Evolutionary conservation across 2,329 filamentous ascomycete species (phyloP).

Genomic region (Grosmannia serpens): DNA sequence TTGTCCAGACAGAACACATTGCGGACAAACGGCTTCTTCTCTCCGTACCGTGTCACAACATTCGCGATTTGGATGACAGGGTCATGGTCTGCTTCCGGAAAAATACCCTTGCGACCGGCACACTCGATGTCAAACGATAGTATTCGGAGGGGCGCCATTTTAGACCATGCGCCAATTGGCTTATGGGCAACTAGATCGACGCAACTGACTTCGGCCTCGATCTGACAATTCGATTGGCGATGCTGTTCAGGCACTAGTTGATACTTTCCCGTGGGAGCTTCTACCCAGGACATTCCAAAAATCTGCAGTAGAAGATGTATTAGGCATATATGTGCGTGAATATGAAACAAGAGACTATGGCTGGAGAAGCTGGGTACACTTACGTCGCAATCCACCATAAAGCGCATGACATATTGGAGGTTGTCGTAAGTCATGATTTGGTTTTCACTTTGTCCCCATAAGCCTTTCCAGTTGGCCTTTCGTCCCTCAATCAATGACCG

Average conservation of each 20-base stretch:
- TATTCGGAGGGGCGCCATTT: conserved; percentile 88
- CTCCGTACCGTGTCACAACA: conserved; percentile 86
- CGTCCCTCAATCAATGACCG: conserved; percentile 64
- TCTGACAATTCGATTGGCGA: conserved; percentile 87
- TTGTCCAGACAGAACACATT: conserved; percentile 95
- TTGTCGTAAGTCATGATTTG: conserved; percentile 89
- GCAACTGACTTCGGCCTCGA: conserved; percentile 81
- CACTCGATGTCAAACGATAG: conserved; percentile 98
- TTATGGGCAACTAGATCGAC: conserved; percentile 75
- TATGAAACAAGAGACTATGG: neutral
- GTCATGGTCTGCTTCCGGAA: conserved; percentile 83
- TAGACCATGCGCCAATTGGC: conserved; percentile 88
- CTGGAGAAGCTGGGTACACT: neutral
- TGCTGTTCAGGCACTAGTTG: conserved; percentile 52
- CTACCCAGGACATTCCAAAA: conserved; percentile 95
- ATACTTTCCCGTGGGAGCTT: conserved; percentile 66
- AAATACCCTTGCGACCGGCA: conserved; percentile 92
- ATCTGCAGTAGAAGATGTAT: conserved; percentile 36
- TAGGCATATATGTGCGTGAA: neutral
- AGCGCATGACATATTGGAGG: conserved; percentile 86
- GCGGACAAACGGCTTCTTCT: conserved; percentile 86
- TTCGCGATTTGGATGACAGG: conserved; percentile 98
- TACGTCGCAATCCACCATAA: conserved; percentile 95
- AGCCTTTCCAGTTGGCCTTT: conserved; percentile 75
- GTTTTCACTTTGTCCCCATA: conserved; percentile 60